phyloP scores from a whole-genome alignment of 2,329 filamentous ascomycete genomes.

The Fusarium albidum region DNA sequence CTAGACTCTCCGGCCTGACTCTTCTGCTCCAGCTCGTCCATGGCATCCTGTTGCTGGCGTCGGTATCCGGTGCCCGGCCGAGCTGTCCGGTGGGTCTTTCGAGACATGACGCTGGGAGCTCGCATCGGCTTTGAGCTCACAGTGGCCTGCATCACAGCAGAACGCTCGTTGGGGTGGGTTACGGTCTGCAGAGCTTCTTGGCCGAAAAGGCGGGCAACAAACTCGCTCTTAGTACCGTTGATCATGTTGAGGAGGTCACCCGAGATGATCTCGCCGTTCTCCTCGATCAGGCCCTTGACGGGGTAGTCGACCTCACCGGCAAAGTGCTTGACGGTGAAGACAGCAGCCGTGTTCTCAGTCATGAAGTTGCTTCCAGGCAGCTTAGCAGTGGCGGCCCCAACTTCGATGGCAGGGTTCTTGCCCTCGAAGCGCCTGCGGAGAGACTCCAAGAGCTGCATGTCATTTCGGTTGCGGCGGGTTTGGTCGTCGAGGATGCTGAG shows the following conservation, averaged over 20 bases:
- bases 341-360: constrained; percentile 80
- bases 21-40: constrained; percentile 57
- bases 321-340: constrained; percentile 93
- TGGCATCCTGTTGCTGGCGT: constrained; percentile 52
- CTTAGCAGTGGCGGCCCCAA: constrained; percentile 76
- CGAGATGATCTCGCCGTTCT: constrained; percentile 95
- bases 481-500: constrained; percentile 97
- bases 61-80: constrained; percentile 45
- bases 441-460: constrained; percentile 90
- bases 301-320: constrained; percentile 97
- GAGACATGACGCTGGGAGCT: constrained; percentile 89
- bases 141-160: constrained; percentile 92
- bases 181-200: constrained; percentile 93
- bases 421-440: constrained; percentile 91
- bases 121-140: constrained; percentile 95
- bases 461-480: constrained; percentile 85
- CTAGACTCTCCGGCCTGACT: constrained; percentile 58
- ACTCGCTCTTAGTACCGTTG: constrained; percentile 85
- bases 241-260: constrained; percentile 96
- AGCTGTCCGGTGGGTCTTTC: constrained; percentile 65
- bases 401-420: constrained; percentile 89
- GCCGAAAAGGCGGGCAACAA: constrained; percentile 91
- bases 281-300: constrained; percentile 85
- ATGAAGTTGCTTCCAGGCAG: constrained; percentile 90
- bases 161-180: constrained; percentile 89